A percentile compares a stretch with the other conserved stretches of the same genome.
These are phyloP conservation scores for Neurospora sp. DNA, from an alignment of 495 filamentous ascomycete species.

Conservation along the genomic window DNA sequence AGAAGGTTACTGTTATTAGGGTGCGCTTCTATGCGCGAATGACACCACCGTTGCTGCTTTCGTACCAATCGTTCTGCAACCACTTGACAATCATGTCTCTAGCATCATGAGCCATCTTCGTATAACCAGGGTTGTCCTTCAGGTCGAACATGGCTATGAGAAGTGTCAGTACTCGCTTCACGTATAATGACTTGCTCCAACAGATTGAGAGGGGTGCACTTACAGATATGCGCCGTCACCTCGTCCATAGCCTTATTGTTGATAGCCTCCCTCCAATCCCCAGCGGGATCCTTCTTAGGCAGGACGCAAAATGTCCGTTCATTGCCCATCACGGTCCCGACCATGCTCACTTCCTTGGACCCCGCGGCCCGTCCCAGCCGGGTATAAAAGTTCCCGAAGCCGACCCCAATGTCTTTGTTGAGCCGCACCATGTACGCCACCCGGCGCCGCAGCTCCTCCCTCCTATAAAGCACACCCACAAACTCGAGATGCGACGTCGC, in stretches of 20 bases:
- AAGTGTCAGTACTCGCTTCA: constrained; percentile 5
- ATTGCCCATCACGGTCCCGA: constrained; percentile 43
- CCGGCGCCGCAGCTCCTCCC: constrained; percentile 62
- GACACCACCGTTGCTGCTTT: constrained; percentile 21
- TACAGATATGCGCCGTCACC: constrained; percentile 66
- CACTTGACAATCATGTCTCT: constrained; percentile 51
- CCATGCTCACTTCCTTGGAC: constrained; percentile 30
- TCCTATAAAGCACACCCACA: constrained; percentile 73
- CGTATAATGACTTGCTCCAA: not conserved
- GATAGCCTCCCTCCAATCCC: constrained; percentile 53
- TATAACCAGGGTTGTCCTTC: constrained; percentile 71
- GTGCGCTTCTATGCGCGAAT: constrained; percentile 7
- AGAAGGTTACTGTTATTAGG: not conserved
- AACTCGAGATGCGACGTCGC: constrained; percentile 91
- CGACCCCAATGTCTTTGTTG: constrained; percentile 44
- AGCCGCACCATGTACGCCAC: constrained; percentile 49
- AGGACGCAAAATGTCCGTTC: constrained; percentile 76
- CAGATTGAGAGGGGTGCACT: constrained; percentile 8
- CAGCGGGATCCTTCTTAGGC: constrained; percentile 42
- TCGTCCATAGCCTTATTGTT: constrained; percentile 77
- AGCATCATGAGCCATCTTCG: constrained; percentile 53
- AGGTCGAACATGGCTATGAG: constrained; percentile 63
- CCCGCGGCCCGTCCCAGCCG: constrained; percentile 56
- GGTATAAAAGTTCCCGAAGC: constrained; percentile 76
- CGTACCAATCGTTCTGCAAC: constrained; percentile 45